Base-by-base conservation (phyloP, 768 basidiomycete species). In the Lentinula boryana region DNA sequence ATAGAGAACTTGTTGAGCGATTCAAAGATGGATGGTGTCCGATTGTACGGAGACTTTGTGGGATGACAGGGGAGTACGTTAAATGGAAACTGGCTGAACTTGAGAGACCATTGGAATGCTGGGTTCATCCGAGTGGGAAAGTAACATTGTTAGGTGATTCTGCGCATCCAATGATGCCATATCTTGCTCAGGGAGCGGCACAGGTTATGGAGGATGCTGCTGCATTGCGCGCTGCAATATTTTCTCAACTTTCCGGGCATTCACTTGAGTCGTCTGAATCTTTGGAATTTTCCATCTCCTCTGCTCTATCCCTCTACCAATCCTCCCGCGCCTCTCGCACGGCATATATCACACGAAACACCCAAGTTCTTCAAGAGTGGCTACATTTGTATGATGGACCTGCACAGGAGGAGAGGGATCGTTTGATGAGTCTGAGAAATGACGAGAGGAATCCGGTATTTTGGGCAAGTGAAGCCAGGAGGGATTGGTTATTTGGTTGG, bases 121-220 rank as follows among this genome's bases (percentile, higher is more conserved):
- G 77, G 77, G 67, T 79, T 18, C 52, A 53, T 53, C 52, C 52
- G 3, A 69, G 70, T 18, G 66, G 68, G 3, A 65, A 70, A 33
- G 62, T 72, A 6, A 71, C 73, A 6, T 65, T 74, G 38, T 58
- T 74, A n/a, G 75, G 75, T 16, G 75, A 76, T 53, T 70, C 74
- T 1, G 73, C 70, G 31, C 76, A 77, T 63, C 63, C 66, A 2
- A 65, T 63, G 40, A 54, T 58, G 41, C 16, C 52, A 4, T 58
- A 62, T 48, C 59, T 62, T 12, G 56, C 60, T 1, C 71, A 76
- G 63, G 77, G 76, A 5, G 76, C 76, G 2, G 72, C 78, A 1
- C 74, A 77, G 52, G 76, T 75, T 0, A 69, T 76, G 27, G 77
- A 80, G 57, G 77, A 79, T 60, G 76, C 68, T 1, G 72, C 73